Evolutionary conservation across 345 rosid genomes (phyloP).

Genomic region (Stellera chamaejasme): DNA sequence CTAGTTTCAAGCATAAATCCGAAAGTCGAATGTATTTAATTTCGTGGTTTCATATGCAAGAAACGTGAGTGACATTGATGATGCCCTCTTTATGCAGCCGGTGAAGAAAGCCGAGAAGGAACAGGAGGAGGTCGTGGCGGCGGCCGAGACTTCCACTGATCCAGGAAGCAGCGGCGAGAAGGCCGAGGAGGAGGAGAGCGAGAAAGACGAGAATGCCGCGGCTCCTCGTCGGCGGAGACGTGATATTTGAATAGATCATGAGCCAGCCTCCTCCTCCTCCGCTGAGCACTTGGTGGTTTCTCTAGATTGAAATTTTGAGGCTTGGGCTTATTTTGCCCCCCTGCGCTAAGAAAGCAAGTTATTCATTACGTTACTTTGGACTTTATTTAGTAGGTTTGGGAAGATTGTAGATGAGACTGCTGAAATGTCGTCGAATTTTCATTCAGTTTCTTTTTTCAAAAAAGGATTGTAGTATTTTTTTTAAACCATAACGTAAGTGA

Average conservation of each 20-base stretch:
- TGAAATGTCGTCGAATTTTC: too few species aligned
- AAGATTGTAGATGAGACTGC: too few species aligned
- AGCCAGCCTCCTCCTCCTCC: too few species aligned
- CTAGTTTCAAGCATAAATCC: neutral
- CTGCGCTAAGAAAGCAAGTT: too few species aligned
- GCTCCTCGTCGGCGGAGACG: constrained; percentile 60
- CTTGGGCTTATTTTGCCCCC: too few species aligned
- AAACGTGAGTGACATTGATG: neutral
- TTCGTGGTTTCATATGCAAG: neutral
- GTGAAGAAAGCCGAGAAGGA: constrained; percentile 19
- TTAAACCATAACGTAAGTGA: too few species aligned
- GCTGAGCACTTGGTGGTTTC: too few species aligned
- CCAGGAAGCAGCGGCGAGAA: constrained; percentile 35
- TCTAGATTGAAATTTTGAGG: too few species aligned
- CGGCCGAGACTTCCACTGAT: constrained; percentile 35
- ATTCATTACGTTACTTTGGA: too few species aligned
- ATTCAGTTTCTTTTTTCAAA: too few species aligned
- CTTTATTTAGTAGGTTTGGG: too few species aligned
- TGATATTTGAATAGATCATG: constrained; percentile 28
- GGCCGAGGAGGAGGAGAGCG: constrained; percentile 24
- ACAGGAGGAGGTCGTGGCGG: constrained; percentile 32
- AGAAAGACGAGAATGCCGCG: constrained; percentile 32
- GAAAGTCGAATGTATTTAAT: neutral
- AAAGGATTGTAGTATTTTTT: too few species aligned
- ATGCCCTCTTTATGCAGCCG: neutral